These are phyloP conservation scores for Gossypium sturtianum DNA, from an alignment of 345 rosid genomes.

Conservation along the genomic window DNA sequence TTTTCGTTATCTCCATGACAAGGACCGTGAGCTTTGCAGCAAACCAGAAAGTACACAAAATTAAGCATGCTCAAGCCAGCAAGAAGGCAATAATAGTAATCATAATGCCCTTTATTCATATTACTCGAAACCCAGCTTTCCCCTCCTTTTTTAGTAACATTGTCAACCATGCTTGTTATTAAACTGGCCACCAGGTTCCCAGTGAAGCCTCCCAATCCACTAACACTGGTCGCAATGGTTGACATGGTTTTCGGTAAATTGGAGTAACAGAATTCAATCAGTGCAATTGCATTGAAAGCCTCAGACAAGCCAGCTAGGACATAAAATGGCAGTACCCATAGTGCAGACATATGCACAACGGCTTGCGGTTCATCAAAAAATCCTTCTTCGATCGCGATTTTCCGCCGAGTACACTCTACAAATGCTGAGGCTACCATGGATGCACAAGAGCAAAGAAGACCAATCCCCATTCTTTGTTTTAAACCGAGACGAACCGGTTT, in stretches of 20 bases:
- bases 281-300: conserved; percentile 41
- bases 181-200: conserved; percentile 38
- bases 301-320: conserved; percentile 33
- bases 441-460: conserved; percentile 22
- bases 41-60: conserved; percentile 30
- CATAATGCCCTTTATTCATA: conserved; percentile 47
- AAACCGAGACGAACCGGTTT: conserved; percentile 28
- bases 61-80: conserved; percentile 30
- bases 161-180: conserved; percentile 30
- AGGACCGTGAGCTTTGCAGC: conserved; percentile 43
- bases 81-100: conserved; percentile 47
- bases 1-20: conserved; percentile 10
- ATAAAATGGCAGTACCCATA: conserved; percentile 42
- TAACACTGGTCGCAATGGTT: conserved; percentile 37
- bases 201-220: conserved; percentile 20
- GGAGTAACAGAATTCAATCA: conserved; percentile 43
- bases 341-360: conserved; percentile 34
- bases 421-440: conserved; percentile 30
- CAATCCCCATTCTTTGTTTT: conserved; percentile 50
- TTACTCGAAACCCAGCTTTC: conserved; percentile 47
- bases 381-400: conserved; percentile 23
- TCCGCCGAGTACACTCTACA: conserved; percentile 35
- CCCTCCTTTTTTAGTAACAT: conserved; percentile 19
- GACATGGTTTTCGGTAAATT: conserved; percentile 54
- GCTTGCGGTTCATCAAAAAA: conserved; percentile 19